phyloP scores from a whole-genome alignment of 805 yeast genomes.

The Yamadazyma endophytica region DNA sequence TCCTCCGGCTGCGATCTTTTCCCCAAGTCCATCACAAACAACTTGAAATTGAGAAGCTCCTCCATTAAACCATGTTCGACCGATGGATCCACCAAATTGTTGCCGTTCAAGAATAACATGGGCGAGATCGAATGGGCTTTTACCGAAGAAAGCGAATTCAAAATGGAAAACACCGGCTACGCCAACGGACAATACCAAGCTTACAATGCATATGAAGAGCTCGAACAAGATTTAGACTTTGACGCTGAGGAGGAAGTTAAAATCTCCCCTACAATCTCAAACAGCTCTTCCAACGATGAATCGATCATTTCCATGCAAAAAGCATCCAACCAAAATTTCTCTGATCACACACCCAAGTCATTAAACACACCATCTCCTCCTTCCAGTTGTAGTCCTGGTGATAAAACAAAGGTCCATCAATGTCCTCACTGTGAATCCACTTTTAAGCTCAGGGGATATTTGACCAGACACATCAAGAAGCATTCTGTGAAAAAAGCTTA shows the following conservation, averaged over 20 bases:
- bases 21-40: not conserved
- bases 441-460: slow-evolving; percentile 50
- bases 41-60: slow-evolving; percentile 1
- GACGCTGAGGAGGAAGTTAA: slow-evolving; percentile 6
- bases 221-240: too few relatives aligned
- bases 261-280: slow-evolving; percentile 37
- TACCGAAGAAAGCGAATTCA: slow-evolving; percentile 30
- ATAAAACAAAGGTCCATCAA: slow-evolving; percentile 20
- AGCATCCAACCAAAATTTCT: slow-evolving; percentile 6
- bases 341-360: slow-evolving; percentile 26
- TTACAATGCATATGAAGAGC: not conserved
- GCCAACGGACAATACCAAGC: not conserved
- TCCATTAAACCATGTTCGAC: slow-evolving; percentile 45
- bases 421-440: slow-evolving; percentile 48
- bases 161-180: not conserved
- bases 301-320: slow-evolving; percentile 5
- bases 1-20: not conserved
- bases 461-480: slow-evolving; percentile 53
- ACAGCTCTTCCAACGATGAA: slow-evolving; percentile 20
- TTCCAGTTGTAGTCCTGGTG: slow-evolving; percentile 3
- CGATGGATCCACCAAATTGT: slow-evolving; percentile 41
- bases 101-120: slow-evolving; percentile 47
- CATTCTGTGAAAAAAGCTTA: slow-evolving; percentile 50
- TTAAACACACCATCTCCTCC: slow-evolving; percentile 20
- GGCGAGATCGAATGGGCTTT: slow-evolving; percentile 60